A percentile compares a stretch with the other conserved stretches of the same genome.
Conservation (phyloP, 2,329 filamentous ascomycete species). For the Stachybotrys elegans region DNA sequence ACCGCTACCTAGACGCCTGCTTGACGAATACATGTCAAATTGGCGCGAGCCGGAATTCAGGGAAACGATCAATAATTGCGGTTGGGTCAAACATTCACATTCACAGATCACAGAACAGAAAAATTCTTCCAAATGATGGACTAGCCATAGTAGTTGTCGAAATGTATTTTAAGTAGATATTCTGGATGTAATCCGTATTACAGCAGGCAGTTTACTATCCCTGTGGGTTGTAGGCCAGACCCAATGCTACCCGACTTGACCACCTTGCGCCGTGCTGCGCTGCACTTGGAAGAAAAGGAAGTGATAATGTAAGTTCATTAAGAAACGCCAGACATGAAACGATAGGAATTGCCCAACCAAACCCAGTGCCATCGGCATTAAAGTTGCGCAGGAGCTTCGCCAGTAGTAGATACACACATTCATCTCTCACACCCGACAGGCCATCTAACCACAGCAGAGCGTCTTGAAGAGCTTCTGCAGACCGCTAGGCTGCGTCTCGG, state of each 20-base stretch:
- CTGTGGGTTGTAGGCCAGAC: conserved; percentile 28
- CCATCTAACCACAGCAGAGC: conserved; percentile 75
- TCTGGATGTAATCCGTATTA: too few relatives aligned
- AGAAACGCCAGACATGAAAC: conserved; percentile 27
- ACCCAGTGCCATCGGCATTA: conserved; percentile 9
- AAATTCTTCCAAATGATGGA: too few relatives aligned
- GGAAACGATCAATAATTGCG: too few relatives aligned
- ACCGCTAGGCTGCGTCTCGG: conserved; percentile 71
- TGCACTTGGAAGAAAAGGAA: conserved; percentile 24
- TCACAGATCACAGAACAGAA: too few relatives aligned
- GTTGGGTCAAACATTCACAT: too few relatives aligned
- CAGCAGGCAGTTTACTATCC: too few relatives aligned
- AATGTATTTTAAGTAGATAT: too few relatives aligned
- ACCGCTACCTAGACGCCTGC: too few relatives aligned
- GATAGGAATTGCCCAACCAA: conserved; percentile 10
- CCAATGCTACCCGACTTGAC: conserved; percentile 33
- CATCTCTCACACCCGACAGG: too few relatives aligned
- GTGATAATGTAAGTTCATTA: conserved; percentile 26
- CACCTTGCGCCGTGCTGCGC: conserved; percentile 34
- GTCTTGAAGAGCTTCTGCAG: conserved; percentile 91
- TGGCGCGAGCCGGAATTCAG: too few relatives aligned
- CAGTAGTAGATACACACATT: conserved; percentile 23
- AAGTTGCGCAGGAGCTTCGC: conserved; percentile 16
- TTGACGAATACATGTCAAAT: too few relatives aligned
- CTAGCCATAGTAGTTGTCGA: too few relatives aligned